These are phyloP conservation scores for Ogataea hybrid DNA, from an alignment of 1,139 yeast species.

Conservation along the genomic window DNA sequence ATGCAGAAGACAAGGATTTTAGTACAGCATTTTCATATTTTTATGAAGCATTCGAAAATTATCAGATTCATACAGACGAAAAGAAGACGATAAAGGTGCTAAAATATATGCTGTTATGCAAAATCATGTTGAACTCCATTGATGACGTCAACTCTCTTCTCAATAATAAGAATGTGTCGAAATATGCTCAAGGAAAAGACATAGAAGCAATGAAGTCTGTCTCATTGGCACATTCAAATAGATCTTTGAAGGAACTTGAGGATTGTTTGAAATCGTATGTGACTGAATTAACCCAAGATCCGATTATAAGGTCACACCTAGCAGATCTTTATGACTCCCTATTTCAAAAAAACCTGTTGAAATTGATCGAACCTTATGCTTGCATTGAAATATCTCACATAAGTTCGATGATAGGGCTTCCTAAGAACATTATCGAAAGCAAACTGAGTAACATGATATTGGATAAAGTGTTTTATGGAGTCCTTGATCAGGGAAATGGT, in stretches of 20 bases:
- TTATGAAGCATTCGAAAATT: slow-evolving; percentile 92
- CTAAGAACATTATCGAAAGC: slow-evolving; percentile 87
- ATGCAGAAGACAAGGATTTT: slow-evolving; percentile 96
- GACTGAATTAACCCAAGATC: slow-evolving; percentile 77
- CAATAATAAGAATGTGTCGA: slow-evolving; percentile 74
- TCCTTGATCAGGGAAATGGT: slow-evolving; percentile 96
- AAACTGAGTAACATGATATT: slow-evolving; percentile 95
- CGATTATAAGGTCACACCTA: slow-evolving; percentile 88
- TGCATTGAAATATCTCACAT: slow-evolving; percentile 90
- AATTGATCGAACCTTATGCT: slow-evolving; percentile 93
- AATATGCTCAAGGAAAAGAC: slow-evolving; percentile 55
- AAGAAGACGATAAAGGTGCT: slow-evolving; percentile 71
- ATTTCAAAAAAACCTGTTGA: slow-evolving; percentile 88
- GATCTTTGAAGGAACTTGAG: slow-evolving; percentile 91
- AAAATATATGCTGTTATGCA: slow-evolving; percentile 89
- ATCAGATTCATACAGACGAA: slow-evolving; percentile 52
- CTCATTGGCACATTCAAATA: slow-evolving; percentile 83
- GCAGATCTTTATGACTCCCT: slow-evolving; percentile 90
- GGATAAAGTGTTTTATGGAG: slow-evolving; percentile 92
- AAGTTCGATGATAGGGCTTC: slow-evolving; percentile 84
- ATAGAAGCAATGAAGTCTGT: slow-evolving; percentile 94
- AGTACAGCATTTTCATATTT: slow-evolving; percentile 95
- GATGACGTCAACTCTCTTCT: slow-evolving; percentile 79
- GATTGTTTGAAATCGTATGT: slow-evolving; percentile 69
- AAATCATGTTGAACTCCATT: slow-evolving; percentile 85